Base-by-base conservation (phyloP, 148 eudicot genomes). In the Selenicereus undatus region DNA sequence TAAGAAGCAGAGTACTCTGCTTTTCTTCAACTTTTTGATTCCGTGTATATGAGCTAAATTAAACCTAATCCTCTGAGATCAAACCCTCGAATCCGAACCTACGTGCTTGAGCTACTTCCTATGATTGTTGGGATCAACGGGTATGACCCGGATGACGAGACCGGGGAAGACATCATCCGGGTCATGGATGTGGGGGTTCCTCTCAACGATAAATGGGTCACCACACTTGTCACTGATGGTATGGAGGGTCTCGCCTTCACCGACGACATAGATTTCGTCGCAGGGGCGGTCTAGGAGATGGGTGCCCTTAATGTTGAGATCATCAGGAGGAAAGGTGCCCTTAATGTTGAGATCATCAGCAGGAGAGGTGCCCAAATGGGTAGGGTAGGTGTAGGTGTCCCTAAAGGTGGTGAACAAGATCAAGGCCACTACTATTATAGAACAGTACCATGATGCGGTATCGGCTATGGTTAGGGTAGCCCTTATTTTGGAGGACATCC, bases 81-180 rank as follows among this genome's bases (percentile, higher is more conserved):
- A 22, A 64, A n/a, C 68, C 68, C 27, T 22, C 27, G n/a, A 24
- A 11, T 64, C 12, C 5, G 62, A 56, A 17, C 71, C 71, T 66
- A 26, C 30, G 11, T 64, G 22, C 30, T 6, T 64, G 18, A 66
- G 11, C 30, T 5, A 39, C 75, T 22, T 10, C 24, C 20, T 18
- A 10, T 8, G 51, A 4, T 11, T 26, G 35, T 66, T 24, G 35
- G 17, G 11, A 27, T 27, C 30, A 4, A n/a, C 17, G 58, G 88
- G 84, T 13, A 81, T 65, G 43, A 88, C 84, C 81, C 78, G 83
- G 29, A 88, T 88, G 36, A 88, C 85, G 18, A 88, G 85, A 1
- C 90, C 90, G 24, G 90, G 90, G 21, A 82, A 88, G 14, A 88
- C 90, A 79, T 88, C 90, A 81, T 88, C 90, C 50, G 90, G 90